A percentile compares a stretch with the other conserved stretches of the same genome.
phyloP scores from a whole-genome alignment of 148 eudicot genomes.

The Amaranthus palmeri region DNA sequence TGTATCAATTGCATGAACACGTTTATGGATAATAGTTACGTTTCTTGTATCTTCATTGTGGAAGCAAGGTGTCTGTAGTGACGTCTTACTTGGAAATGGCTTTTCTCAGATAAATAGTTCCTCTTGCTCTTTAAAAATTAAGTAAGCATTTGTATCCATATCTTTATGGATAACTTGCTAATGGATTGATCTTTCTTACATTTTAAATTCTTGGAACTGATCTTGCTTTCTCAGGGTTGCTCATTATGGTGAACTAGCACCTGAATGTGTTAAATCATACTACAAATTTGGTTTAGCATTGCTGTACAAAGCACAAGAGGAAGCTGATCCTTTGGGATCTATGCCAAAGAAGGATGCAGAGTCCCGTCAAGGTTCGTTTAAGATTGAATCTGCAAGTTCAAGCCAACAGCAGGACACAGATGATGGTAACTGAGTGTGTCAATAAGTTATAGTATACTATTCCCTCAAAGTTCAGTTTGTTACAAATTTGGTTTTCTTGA shows the following conservation, averaged over 20 bases:
- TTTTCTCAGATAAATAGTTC: too few relatives aligned
- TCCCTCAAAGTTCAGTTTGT: too few relatives aligned
- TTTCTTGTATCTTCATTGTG: too few relatives aligned
- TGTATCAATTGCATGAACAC: too few relatives aligned
- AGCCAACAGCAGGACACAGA: conserved; percentile 34
- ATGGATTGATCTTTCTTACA: not conserved
- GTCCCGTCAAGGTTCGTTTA: conserved; percentile 41
- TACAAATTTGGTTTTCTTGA: not conserved
- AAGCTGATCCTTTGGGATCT: conserved; percentile 72
- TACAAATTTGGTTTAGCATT: conserved; percentile 87
- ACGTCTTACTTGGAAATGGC: too few relatives aligned
- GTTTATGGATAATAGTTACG: too few relatives aligned
- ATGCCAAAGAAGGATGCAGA: conserved; percentile 82
- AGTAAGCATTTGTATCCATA: too few relatives aligned
- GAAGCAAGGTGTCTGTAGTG: too few relatives aligned
- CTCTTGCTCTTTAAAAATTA: too few relatives aligned
- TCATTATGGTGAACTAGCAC: conserved; percentile 80
- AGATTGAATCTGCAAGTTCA: conserved; percentile 45
- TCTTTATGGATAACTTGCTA: too few relatives aligned
- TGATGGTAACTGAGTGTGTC: conserved; percentile 38
- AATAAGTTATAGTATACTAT: not conserved
- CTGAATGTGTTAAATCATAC: conserved; percentile 69
- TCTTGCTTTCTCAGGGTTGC: conserved; percentile 43
- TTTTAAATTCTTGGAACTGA: not conserved
- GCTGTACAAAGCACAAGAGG: conserved; percentile 90